Evolutionary conservation across 1,139 yeast species (phyloP).

Genomic region (Taphrina communis): DNA sequence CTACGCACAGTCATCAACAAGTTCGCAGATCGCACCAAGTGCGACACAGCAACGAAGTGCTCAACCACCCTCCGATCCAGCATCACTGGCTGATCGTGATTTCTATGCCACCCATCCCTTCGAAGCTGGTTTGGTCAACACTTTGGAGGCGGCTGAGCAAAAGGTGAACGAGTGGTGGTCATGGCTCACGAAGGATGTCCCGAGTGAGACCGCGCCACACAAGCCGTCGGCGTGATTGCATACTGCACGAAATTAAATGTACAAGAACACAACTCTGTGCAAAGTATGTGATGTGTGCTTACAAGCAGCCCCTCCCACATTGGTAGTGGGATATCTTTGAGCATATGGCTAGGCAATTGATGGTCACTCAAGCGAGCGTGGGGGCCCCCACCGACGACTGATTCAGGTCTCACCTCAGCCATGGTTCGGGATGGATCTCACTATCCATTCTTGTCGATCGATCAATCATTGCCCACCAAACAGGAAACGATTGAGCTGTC

Average conservation of each 20-base stretch:
- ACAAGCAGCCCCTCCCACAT: no score
- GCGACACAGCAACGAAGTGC: background rate
- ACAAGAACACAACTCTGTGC: background rate
- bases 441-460: no score
- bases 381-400: no score
- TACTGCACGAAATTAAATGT: slow-evolving; percentile 8
- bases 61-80: background rate
- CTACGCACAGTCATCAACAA: background rate
- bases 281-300: no score
- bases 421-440: no score
- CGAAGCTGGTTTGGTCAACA: slow-evolving; percentile 20
- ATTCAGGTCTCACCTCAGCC: no score
- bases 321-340: no score
- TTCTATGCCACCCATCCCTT: slow-evolving; percentile 16
- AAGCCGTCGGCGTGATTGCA: slow-evolving; percentile 6
- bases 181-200: slow-evolving; percentile 10
- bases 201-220: slow-evolving; percentile 1
- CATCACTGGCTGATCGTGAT: background rate
- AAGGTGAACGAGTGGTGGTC: slow-evolving; percentile 13
- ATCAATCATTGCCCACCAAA: no score
- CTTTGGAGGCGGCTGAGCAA: slow-evolving; percentile 21
- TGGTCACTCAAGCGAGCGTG: no score
- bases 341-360: no score
- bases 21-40: slow-evolving; percentile 9
- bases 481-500: no score